These are phyloP conservation scores for Pulveroboletus sp. DNA, from an alignment of 768 basidiomycete genomes.

Conservation along the genomic window DNA sequence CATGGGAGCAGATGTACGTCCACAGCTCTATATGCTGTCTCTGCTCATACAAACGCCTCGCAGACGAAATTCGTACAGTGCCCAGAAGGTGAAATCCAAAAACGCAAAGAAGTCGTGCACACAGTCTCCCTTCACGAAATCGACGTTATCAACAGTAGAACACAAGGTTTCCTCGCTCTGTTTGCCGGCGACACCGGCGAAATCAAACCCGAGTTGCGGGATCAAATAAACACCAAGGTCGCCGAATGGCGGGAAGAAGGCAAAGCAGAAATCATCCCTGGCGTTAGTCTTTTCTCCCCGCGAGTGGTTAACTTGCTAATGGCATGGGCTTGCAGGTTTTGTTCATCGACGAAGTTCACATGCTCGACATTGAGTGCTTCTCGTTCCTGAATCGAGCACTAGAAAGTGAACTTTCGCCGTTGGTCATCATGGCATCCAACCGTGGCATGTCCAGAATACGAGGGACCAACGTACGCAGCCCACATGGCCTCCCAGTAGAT, in stretches of 20 bases:
- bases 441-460: constrained; percentile 92
- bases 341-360: constrained; percentile 99
- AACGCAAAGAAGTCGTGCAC: constrained; percentile 94
- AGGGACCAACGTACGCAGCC: constrained; percentile 90
- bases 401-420: constrained; percentile 86
- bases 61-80: constrained; percentile 98
- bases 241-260: constrained; percentile 98
- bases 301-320: not conserved
- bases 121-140: constrained; percentile 98
- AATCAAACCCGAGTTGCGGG: constrained; percentile 94
- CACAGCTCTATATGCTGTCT: not conserved
- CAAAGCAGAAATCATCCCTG: constrained; percentile 96
- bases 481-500: constrained; percentile 93
- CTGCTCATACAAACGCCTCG: constrained; percentile 1
- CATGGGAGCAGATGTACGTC: constrained; percentile 94
- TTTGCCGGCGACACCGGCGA: constrained; percentile 97
- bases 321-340: constrained; percentile 55
- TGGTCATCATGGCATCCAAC: constrained; percentile 99
- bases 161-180: constrained; percentile 96
- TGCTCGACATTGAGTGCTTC: constrained; percentile 99
- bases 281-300: constrained; percentile 49
- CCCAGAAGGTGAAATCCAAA: constrained; percentile 97
- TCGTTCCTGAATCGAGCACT: constrained; percentile 96
- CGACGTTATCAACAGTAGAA: constrained; percentile 97
- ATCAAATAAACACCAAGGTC: constrained; percentile 95